These are phyloP conservation scores for Rhizophagus prolifer DNA, from an alignment of 192 early-diverging fungal genomes.

Conservation along the genomic window DNA sequence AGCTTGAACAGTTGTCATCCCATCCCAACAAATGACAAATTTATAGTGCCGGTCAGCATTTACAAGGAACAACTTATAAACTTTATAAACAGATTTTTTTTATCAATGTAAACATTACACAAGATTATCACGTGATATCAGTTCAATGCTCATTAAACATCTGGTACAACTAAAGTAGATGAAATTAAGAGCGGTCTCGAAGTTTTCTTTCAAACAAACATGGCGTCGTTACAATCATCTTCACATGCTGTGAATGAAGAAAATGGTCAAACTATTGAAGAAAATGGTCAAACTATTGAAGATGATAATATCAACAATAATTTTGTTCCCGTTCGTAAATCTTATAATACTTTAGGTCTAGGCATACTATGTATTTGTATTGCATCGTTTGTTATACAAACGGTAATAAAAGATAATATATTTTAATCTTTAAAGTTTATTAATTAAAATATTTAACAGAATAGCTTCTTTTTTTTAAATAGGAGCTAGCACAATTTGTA, in stretches of 20 bases:
- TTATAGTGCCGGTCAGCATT: no score
- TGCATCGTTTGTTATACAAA: slow-evolving; percentile 21
- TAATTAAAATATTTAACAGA: background rate
- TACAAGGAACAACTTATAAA: no score
- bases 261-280: background rate
- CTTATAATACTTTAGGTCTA: background rate
- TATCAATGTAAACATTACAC: no score
- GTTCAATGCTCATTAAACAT: no score
- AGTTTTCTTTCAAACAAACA: background rate
- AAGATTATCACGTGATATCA: no score
- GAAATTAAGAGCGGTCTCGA: no score
- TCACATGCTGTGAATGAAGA: background rate
- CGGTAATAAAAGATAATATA: background rate
- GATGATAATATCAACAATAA: background rate
- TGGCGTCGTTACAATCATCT: background rate
- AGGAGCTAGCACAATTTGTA: slow-evolving; percentile 60
- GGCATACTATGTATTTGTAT: slow-evolving; percentile 17
- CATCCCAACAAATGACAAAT: no score
- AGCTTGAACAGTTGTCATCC: no score
- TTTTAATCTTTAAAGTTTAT: background rate
- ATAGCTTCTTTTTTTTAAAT: slow-evolving; percentile 11
- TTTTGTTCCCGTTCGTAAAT: background rate
- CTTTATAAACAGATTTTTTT: no score
- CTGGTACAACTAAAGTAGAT: no score
- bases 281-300: background rate